Conservation (phyloP, 495 filamentous ascomycete species). For the Trypethelium eluteriae region DNA sequence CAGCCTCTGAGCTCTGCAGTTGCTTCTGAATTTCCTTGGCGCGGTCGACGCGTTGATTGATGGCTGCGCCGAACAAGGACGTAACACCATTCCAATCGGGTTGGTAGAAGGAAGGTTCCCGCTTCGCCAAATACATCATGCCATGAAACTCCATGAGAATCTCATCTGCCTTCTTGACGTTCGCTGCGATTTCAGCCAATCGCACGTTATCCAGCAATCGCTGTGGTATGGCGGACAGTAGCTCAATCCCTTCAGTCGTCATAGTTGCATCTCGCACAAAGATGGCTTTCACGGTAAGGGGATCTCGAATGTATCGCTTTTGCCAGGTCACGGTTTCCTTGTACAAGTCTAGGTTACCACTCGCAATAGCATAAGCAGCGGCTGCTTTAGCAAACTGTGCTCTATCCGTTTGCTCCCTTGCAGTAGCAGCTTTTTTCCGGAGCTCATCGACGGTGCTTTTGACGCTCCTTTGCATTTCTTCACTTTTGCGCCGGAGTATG, state of each 20-base stretch:
- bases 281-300: slow-evolving; percentile 24
- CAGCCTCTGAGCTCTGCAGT: slow-evolving; percentile 15
- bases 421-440: slow-evolving; percentile 21
- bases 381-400: slow-evolving; percentile 29
- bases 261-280: slow-evolving; percentile 13
- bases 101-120: slow-evolving; percentile 18
- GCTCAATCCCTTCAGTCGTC: neutral
- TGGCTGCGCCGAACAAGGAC: slow-evolving; percentile 11
- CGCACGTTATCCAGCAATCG: neutral
- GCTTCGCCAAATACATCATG: slow-evolving; percentile 14
- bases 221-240: neutral
- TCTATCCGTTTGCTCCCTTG: slow-evolving; percentile 26
- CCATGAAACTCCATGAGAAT: slow-evolving; percentile 11
- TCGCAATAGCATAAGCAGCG: slow-evolving; percentile 30
- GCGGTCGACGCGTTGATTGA: slow-evolving; percentile 19
- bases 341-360: slow-evolving; percentile 27
- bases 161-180: neutral
- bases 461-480: slow-evolving; percentile 13
- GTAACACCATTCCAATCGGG: slow-evolving; percentile 18
- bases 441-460: neutral
- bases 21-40: slow-evolving; percentile 21
- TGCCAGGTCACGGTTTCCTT: slow-evolving; percentile 28
- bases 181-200: neutral
- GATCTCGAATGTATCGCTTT: slow-evolving; percentile 32
- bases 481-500: slow-evolving; percentile 10